Percentiles rank a stretch among this genome's conserved stretches.
Conservation (phyloP, 257 asterid species). For the Solanum clarkiae region DNA sequence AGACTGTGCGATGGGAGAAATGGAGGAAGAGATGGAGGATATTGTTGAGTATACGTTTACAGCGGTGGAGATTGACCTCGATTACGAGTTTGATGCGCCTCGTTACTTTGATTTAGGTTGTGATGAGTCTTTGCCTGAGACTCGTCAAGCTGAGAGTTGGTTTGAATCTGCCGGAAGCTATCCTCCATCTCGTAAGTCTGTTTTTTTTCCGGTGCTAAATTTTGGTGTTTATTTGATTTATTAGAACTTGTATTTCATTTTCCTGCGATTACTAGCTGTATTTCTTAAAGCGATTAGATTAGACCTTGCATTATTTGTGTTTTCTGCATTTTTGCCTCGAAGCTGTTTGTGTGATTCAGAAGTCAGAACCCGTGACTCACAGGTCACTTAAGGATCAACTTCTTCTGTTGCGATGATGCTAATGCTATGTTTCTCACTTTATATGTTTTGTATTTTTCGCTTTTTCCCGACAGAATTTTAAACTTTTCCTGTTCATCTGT, state of each 20-base stretch:
- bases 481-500: background rate
- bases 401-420: background rate
- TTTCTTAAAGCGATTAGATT: background rate
- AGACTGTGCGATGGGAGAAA: background rate
- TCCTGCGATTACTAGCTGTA: background rate
- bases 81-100: slow-evolving; percentile 88
- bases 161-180: slow-evolving; percentile 69
- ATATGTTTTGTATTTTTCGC: background rate
- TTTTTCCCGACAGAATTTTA: background rate
- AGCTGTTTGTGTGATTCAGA: background rate
- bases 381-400: background rate
- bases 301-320: background rate
- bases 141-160: slow-evolving; percentile 64
- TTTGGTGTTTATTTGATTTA: background rate
- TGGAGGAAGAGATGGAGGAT: slow-evolving; percentile 61
- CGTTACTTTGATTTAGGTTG: slow-evolving; percentile 61
- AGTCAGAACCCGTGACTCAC: background rate
- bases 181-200: slow-evolving; percentile 79
- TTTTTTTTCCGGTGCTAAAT: background rate
- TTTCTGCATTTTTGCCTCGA: background rate
- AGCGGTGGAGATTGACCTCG: slow-evolving; percentile 74
- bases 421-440: background rate
- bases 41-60: slow-evolving; percentile 43
- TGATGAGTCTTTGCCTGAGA: slow-evolving; percentile 47
- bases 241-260: background rate